These are phyloP conservation scores for Kluyveromyces siamensis DNA, from an alignment of 805 yeast genomes.

Conservation along the genomic window DNA sequence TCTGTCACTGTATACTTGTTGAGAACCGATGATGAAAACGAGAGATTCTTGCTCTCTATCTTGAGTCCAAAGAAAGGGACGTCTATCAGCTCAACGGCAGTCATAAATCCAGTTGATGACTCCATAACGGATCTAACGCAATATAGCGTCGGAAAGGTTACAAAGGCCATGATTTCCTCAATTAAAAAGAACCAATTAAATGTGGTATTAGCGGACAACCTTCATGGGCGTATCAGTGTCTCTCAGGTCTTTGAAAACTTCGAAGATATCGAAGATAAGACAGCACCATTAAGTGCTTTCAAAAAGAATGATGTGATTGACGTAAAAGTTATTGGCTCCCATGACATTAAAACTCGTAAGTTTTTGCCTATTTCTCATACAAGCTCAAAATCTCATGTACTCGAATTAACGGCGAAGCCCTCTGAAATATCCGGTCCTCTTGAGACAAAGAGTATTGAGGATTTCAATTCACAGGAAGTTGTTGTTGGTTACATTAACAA, in stretches of 20 bases:
- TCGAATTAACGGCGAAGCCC: slow-evolving; percentile 56
- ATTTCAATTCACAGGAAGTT: slow-evolving; percentile 41
- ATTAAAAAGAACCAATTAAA: slow-evolving; percentile 67
- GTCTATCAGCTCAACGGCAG: slow-evolving; percentile 11
- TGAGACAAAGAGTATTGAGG: slow-evolving; percentile 31
- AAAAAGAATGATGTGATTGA: slow-evolving; percentile 47
- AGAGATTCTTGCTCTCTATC: slow-evolving; percentile 62
- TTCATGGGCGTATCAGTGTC: slow-evolving; percentile 71
- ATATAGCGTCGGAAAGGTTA: slow-evolving; percentile 47
- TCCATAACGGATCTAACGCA: slow-evolving; percentile 42
- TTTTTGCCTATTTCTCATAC: slow-evolving; percentile 59
- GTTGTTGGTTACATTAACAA: slow-evolving; percentile 60
- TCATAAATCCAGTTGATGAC: slow-evolving; percentile 53
- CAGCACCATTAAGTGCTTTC: slow-evolving; percentile 51
- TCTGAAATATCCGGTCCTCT: slow-evolving; percentile 26
- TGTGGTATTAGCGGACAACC: slow-evolving; percentile 66
- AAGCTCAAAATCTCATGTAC: slow-evolving; percentile 42
- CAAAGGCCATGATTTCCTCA: slow-evolving; percentile 51
- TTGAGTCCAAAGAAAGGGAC: slow-evolving; percentile 28
- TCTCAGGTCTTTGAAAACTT: slow-evolving; percentile 53
- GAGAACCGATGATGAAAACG: slow-evolving; percentile 57
- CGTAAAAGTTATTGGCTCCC: slow-evolving; percentile 68
- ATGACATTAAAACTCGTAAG: slow-evolving; percentile 58
- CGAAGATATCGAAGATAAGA: slow-evolving; percentile 46
- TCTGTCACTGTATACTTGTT: slow-evolving; percentile 62